Base-by-base conservation (phyloP, 176 grass and related monocot species). In the Bothriochloa decipiens region DNA sequence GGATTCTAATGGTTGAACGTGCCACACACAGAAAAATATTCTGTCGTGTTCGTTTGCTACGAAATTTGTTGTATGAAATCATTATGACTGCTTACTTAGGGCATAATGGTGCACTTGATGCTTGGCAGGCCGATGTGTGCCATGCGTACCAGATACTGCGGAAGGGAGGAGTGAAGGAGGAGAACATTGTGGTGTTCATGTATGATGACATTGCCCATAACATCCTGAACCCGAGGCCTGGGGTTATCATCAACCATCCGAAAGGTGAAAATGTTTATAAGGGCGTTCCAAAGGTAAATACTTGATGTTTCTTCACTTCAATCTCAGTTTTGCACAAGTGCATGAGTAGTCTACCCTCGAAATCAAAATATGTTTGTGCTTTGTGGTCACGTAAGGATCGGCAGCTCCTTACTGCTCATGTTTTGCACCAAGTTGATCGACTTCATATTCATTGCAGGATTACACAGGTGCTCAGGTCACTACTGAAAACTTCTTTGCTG, bases 141-240 rank as follows among this genome's bases (percentile, higher is more conserved):
- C 96, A 98, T 49, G 93, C 96, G 1, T 98, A 94, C 87, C 96
- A 95, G 77, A 83, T 98, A 70, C 85, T 95, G 55, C 65, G 43
- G 87, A 87, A 74, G 25, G 91, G 96, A 28, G 93, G 93, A 49
- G 53, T 95, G 15, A 89, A 89, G 70, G 93, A 96, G 86, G 93
- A 98, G 72, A 98, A 98, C 82, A 98, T 98, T 36, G 89, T 94
- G 72, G 96, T 95, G 50, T 95, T 95, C 67, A 98, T 98, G 93
- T 91, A 89, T 7, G 93, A 95, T 53, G 96, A 98, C 27, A 95
- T 95, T 57, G 91, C 96, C 25, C 0, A 82, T 66, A 94, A 86
- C 78, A 20, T 60, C 42, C 75, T 89, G 72, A 98, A 98, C 68
- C 96, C 91, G 3, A 85, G 93, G 69, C 91, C 78, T 14, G 93